Conservation (phyloP, 805 yeast genomes). For the Hanseniaspora clermontiae region DNA sequence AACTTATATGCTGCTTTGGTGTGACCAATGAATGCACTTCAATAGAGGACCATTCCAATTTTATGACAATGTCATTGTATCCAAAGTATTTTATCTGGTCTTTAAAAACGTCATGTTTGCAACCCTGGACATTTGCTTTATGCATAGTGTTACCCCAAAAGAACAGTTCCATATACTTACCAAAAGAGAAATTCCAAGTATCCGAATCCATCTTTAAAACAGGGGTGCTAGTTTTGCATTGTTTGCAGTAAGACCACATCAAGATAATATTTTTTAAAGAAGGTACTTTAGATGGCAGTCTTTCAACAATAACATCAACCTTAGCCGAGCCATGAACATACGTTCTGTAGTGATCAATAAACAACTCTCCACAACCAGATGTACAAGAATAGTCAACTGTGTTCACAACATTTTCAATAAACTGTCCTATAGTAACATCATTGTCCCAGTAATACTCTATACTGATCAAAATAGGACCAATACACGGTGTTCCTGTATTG, state of each 20-base stretch:
- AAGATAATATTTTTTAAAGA: constrained; percentile 56
- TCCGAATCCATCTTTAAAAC: constrained; percentile 70
- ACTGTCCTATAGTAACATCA: constrained; percentile 81
- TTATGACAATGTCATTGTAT: constrained; percentile 59
- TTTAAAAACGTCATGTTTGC: constrained; percentile 69
- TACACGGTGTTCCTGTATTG: constrained; percentile 79
- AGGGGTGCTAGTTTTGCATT: constrained; percentile 64
- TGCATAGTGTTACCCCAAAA: constrained; percentile 57
- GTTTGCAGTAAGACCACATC: constrained; percentile 85
- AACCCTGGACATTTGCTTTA: constrained; percentile 47
- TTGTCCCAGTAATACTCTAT: constrained; percentile 84
- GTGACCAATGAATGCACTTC: constrained; percentile 67
- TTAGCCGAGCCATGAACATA: constrained; percentile 84
- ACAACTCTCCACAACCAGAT: constrained; percentile 65
- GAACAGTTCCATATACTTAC: constrained; percentile 76
- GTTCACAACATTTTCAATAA: constrained; percentile 62
- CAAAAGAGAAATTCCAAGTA: constrained; percentile 84
- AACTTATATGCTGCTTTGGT: constrained; percentile 58
- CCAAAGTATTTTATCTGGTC: constrained; percentile 80
- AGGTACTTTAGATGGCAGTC: constrained; percentile 41
- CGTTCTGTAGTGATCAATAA: constrained; percentile 65
- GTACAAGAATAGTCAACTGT: constrained; percentile 58
- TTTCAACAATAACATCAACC: constrained; percentile 63
- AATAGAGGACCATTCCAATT: constrained; percentile 64
- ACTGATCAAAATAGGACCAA: constrained; percentile 75